These are phyloP conservation scores for Jaenimonas drosophilae DNA, from an alignment of 208 protist species.

Conservation along the genomic window DNA sequence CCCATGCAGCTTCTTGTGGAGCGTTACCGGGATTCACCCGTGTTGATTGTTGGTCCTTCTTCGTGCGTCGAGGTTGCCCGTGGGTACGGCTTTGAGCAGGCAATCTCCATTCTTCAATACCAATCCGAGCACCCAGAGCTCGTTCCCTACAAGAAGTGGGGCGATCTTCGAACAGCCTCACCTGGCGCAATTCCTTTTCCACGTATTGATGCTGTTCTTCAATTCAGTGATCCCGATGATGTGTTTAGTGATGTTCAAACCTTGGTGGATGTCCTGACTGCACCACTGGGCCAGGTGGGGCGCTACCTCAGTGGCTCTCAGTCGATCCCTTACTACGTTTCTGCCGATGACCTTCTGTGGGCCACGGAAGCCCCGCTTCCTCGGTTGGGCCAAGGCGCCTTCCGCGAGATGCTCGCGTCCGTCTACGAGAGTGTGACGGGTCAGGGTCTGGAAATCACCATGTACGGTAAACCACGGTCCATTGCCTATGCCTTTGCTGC, in stretches of 20 bases:
- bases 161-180: not conserved
- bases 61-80: constrained; percentile 38
- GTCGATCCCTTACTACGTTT: constrained; percentile 54
- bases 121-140: constrained; percentile 70
- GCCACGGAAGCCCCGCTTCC: constrained; percentile 61
- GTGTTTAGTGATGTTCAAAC: constrained; percentile 73
- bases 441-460: constrained; percentile 41
- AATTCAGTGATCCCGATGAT: constrained; percentile 69
- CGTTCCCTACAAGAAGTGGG: constrained; percentile 67
- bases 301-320: constrained; percentile 43
- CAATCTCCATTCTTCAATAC: constrained; percentile 57
- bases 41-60: constrained; percentile 56
- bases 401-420: constrained; percentile 77
- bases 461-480: constrained; percentile 78
- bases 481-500: constrained; percentile 78
- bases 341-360: constrained; percentile 73
- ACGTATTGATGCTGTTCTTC: constrained; percentile 49
- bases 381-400: constrained; percentile 63
- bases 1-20: constrained; percentile 69
- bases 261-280: constrained; percentile 64
- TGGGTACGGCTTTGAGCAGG: constrained; percentile 61
- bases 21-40: constrained; percentile 23
- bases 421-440: constrained; percentile 74
- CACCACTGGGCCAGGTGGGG: constrained; percentile 39
- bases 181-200: constrained; percentile 25